Conservation (phyloP, 2,329 filamentous ascomycete species). For the Diaporthe humulicola region DNA sequence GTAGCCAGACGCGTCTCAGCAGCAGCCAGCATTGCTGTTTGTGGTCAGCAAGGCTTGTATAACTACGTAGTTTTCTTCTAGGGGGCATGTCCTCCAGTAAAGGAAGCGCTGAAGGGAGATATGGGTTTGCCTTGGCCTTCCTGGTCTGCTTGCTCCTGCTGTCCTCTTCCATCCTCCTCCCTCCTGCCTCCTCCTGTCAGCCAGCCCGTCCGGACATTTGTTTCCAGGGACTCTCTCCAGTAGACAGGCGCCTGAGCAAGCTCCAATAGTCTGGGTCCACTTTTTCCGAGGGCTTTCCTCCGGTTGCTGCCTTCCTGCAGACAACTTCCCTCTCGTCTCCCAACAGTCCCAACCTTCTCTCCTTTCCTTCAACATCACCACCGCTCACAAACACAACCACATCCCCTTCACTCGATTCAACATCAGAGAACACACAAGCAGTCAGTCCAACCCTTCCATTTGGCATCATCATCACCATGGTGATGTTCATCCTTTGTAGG, state of each 20-base stretch:
- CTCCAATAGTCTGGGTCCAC: neutral
- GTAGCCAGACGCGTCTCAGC: neutral
- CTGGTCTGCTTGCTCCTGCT: neutral
- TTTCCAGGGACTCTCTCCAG: neutral
- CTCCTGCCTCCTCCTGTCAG: neutral
- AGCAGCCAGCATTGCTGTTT: neutral
- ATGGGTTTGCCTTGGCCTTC: neutral
- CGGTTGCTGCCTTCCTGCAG: neutral
- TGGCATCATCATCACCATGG: neutral
- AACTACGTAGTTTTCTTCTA: neutral
- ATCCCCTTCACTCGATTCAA: neutral
- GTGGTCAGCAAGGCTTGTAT: neutral
- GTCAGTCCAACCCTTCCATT: neutral
- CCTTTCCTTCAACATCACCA: neutral
- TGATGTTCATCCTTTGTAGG: neutral
- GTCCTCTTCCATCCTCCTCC: neutral
- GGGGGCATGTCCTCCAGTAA: neutral
- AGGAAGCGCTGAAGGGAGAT: neutral
- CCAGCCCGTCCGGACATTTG: neutral
- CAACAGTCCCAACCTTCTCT: slow-evolving; percentile 6
- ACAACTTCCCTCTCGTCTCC: neutral
- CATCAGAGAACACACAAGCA: neutral
- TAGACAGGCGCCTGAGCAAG: neutral
- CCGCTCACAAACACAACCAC: neutral
- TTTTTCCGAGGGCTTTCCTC: neutral